phyloP scores from a whole-genome alignment of 345 rosid species.

The Brassica carinata region DNA sequence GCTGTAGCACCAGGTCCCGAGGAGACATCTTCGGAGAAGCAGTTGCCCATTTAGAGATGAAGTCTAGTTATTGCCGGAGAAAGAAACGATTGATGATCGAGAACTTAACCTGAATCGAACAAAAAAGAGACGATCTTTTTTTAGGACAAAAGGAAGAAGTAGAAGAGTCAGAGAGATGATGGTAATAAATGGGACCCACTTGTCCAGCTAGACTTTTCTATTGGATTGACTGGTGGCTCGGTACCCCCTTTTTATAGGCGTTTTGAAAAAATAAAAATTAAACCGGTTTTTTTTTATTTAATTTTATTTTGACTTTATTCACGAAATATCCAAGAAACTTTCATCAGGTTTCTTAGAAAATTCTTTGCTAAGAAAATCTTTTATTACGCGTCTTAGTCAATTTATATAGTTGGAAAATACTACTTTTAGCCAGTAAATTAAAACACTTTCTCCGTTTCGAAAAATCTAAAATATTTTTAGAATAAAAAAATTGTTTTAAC shows the following conservation, averaged over 20 bases:
- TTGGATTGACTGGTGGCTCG: neutral
- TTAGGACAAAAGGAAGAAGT: neutral
- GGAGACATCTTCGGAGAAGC: conserved; percentile 52
- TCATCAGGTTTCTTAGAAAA: conserved; percentile 10
- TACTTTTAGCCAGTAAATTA: neutral
- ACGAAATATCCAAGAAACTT: conserved; percentile 31
- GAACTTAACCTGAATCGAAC: conserved; percentile 4
- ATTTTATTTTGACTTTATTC: neutral
- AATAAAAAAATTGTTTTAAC: too few relatives aligned
- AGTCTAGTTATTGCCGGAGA: neutral
- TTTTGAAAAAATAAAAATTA: neutral
- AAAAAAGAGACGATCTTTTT: neutral
- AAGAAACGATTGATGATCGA: neutral
- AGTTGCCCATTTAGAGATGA: conserved; percentile 48
- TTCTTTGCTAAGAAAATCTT: neutral
- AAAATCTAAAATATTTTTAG: too few relatives aligned
- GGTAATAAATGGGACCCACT: conserved; percentile 23
- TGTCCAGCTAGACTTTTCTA: neutral
- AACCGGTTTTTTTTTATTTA: neutral
- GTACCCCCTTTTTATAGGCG: neutral
- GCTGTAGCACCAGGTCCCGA: conserved; percentile 59
- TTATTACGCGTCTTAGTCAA: conserved; percentile 1
- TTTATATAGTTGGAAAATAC: neutral
- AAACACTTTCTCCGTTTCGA: neutral
- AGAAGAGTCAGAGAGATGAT: neutral